These are phyloP conservation scores for Leucocoprinus sp. DNA, from an alignment of 768 basidiomycete species.

Conservation along the genomic window DNA sequence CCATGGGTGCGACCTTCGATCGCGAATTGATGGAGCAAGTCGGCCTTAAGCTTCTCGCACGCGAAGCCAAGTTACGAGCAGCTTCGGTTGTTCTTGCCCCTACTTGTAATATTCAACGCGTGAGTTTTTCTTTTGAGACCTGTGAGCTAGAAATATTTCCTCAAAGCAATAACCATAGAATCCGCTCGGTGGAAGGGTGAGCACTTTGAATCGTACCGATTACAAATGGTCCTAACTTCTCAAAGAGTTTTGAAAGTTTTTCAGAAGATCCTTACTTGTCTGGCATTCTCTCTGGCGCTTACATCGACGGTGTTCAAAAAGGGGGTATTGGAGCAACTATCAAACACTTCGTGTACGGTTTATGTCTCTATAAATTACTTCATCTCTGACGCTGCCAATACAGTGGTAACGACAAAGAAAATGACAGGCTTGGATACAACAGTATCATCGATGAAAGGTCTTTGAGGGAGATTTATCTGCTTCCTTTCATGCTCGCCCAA, in stretches of 20 bases:
- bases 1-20: constrained; percentile 71
- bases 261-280: constrained; percentile 74
- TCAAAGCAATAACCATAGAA: no score
- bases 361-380: background rate
- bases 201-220: constrained; percentile 10
- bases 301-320: constrained; percentile 69
- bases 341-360: constrained; percentile 72
- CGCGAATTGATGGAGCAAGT: constrained; percentile 52
- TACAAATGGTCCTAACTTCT: background rate
- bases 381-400: background rate
- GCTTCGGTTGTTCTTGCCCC: constrained; percentile 70
- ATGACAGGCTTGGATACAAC: constrained; percentile 66
- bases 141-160: background rate
- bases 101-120: constrained; percentile 80
- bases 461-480: constrained; percentile 66
- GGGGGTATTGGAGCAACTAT: constrained; percentile 71
- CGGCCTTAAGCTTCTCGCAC: constrained; percentile 56
- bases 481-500: constrained; percentile 71
- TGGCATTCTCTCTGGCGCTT: constrained; percentile 61
- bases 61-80: constrained; percentile 62
- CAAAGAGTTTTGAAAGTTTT: constrained; percentile 67
- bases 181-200: constrained; percentile 62
- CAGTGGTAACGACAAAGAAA: constrained; percentile 77
- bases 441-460: constrained; percentile 56
- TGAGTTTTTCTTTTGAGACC: constrained; percentile 17